These are phyloP conservation scores for Zymoseptoria brevis DNA, from an alignment of 2,329 filamentous ascomycete genomes.

Conservation along the genomic window DNA sequence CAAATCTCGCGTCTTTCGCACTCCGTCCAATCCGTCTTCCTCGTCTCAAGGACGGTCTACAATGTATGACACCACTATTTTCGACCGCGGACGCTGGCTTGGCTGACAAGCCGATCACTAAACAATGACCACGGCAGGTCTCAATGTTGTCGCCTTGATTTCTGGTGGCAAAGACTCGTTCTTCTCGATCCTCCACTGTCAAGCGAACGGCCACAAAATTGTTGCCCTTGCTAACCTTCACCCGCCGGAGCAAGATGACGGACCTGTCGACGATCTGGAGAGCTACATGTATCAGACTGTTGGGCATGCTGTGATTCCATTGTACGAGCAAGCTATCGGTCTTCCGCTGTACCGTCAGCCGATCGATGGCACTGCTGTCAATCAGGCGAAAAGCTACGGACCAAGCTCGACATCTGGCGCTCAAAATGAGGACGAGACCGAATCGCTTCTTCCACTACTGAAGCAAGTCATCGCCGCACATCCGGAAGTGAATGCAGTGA, in stretches of 20 bases:
- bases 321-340: constrained; percentile 70
- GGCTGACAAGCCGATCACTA: not conserved
- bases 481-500: constrained; percentile 77
- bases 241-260: constrained; percentile 39
- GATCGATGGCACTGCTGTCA: constrained; percentile 64
- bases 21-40: not conserved
- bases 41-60: not conserved
- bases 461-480: constrained; percentile 56
- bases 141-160: constrained; percentile 81
- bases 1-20: not conserved
- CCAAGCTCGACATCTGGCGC: constrained; percentile 20
- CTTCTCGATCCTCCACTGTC: constrained; percentile 84
- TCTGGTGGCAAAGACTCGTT: constrained; percentile 97
- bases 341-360: constrained; percentile 76
- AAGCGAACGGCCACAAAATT: constrained; percentile 74
- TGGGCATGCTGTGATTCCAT: constrained; percentile 75
- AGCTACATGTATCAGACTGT: constrained; percentile 99
- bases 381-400: constrained; percentile 64
- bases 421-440: constrained; percentile 64
- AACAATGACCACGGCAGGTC: constrained; percentile 20
- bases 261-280: constrained; percentile 60
- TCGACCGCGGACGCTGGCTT: not conserved
- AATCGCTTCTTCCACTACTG: constrained; percentile 75
- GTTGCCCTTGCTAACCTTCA: constrained; percentile 86
- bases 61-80: not conserved